These are phyloP conservation scores for Cyberlindnera galapagoensis DNA, from an alignment of 805 yeast species.

Conservation along the genomic window DNA sequence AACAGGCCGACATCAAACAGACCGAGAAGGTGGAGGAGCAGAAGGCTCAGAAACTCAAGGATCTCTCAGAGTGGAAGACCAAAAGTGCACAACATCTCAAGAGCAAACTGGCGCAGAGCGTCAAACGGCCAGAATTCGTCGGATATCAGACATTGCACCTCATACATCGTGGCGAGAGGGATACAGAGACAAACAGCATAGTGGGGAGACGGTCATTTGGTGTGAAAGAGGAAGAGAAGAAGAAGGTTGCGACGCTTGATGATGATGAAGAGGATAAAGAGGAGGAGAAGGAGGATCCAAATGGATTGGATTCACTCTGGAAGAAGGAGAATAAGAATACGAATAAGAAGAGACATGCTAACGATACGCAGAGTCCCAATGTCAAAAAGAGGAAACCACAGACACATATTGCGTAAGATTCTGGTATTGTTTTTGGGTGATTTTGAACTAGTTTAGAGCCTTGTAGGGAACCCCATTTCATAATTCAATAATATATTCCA, in stretches of 20 bases:
- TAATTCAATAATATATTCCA: no score
- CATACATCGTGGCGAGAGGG: slow-evolving; percentile 13
- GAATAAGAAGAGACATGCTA: no score
- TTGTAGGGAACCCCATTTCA: no score
- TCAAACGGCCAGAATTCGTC: slow-evolving; percentile 27
- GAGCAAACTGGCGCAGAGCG: slow-evolving; percentile 17
- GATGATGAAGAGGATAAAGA: slow-evolving; percentile 5
- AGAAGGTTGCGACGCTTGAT: slow-evolving; percentile 5
- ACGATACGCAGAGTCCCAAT: no score
- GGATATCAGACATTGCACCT: slow-evolving; percentile 37
- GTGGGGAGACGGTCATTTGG: slow-evolving; percentile 28
- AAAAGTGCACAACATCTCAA: slow-evolving; percentile 23
- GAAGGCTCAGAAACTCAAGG: slow-evolving; percentile 34
- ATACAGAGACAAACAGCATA: slow-evolving; percentile 3
- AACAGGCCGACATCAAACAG: slow-evolving; percentile 33
- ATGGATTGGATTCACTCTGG: slow-evolving; percentile 20
- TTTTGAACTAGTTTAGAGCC: no score
- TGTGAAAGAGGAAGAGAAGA: slow-evolving; percentile 18
- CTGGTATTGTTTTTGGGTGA: no score
- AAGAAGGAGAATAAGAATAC: slow-evolving; percentile 15
- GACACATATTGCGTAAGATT: no score
- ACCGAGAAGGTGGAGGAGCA: slow-evolving; percentile 29
- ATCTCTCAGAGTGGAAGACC: slow-evolving; percentile 30
- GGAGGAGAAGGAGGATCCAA: slow-evolving; percentile 5
- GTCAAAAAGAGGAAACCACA: no score